Evolutionary conservation across 2,329 filamentous ascomycete genomes (phyloP), one percentile per base, ranked within the genome.

Genomic region (Microdochium nivale): DNA sequence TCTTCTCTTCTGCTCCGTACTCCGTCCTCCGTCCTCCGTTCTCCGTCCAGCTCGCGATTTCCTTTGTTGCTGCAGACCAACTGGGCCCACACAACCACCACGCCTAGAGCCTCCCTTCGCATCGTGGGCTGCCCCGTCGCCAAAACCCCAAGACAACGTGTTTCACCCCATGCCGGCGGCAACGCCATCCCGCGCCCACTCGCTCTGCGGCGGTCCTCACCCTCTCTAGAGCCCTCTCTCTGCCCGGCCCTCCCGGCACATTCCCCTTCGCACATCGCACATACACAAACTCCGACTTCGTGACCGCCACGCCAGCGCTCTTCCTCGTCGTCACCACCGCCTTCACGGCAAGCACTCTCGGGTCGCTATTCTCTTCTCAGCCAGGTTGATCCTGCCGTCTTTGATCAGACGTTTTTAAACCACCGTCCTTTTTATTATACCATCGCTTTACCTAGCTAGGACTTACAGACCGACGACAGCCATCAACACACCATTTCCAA

Each of bases 341-440:
- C 25, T 13, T 27, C 47, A 30, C 47, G 47, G 25, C 47, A 27
- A n/a, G 14, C 25, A n/a, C 23, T 21, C 47, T 48, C 13, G 14
- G 9, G 10, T 23, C 25, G 11, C 24, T 48, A 9, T 16, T 14
- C 19, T 48, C 47, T 33, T 33, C 30, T 25, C 30, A 48, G 25
- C 47, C 25, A 30, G 19, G 48, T 40, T 24, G 16, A 44, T 9
- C 56, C 52, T 21, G 30, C 52, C 25, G 49, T 53, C 30, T 48
- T 53, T 24, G 58, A 56, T 52, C 43, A 52, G 27, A 44, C 47
- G 21, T 52, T 53, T 8, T 53, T 8, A 46, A 33, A 49, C 25
- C 24, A 35, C 50, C n/a, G 52, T 49, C 50, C 14, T 51, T 49
- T 21, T 19, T 40, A 25, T 51, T 48, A 35, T 49, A 25, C 25